Percentiles rank a stretch among this genome's conserved stretches.
Evolutionary conservation across 2,329 filamentous ascomycete genomes (phyloP).

Genomic region (Emericellopsis atlantica): DNA sequence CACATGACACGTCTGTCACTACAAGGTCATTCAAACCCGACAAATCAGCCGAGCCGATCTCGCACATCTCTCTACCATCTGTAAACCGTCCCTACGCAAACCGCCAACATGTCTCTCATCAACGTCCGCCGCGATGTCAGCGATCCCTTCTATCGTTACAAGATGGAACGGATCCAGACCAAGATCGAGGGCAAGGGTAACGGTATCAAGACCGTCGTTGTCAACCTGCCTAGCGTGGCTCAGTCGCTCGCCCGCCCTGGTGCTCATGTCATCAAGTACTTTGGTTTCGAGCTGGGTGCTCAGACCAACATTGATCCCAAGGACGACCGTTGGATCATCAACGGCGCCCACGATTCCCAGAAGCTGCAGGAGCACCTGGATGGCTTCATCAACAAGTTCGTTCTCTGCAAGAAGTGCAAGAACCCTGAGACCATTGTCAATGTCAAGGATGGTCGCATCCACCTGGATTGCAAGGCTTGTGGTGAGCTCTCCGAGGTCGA

Average conservation of each 20-base stretch:
- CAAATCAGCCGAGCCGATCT: slow-evolving; percentile 6
- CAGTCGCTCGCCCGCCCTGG: slow-evolving; percentile 85
- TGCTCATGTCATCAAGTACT: slow-evolving; percentile 98
- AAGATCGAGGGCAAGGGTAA: slow-evolving; percentile 99
- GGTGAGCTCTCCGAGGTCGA: slow-evolving; percentile 89
- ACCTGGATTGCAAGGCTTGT: slow-evolving; percentile 97
- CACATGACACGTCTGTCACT: slow-evolving; percentile 25
- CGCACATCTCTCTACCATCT: not conserved
- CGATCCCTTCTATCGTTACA: slow-evolving; percentile 99
- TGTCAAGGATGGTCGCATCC: slow-evolving; percentile 86
- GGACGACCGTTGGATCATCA: slow-evolving; percentile 99
- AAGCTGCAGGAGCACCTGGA: slow-evolving; percentile 98
- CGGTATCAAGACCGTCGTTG: slow-evolving; percentile 96
- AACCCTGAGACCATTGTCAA: slow-evolving; percentile 95
- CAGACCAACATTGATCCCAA: slow-evolving; percentile 97
- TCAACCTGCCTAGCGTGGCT: slow-evolving; percentile 91
- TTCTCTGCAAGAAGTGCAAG: slow-evolving; percentile 99
- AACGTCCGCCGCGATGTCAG: slow-evolving; percentile 97
- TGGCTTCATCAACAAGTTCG: slow-evolving; percentile 96
- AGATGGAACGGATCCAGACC: slow-evolving; percentile 97
- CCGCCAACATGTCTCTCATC: slow-evolving; percentile 82
- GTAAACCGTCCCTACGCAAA: slow-evolving; percentile 12
- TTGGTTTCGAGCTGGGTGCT: slow-evolving; percentile 95
- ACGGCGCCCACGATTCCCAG: slow-evolving; percentile 85
- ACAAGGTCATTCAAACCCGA: slow-evolving; percentile 7